A percentile compares a stretch with the other conserved stretches of the same genome.
These are phyloP conservation scores for Drechslerella dactyloides DNA, from an alignment of 2,329 filamentous ascomycete species.

Conservation along the genomic window DNA sequence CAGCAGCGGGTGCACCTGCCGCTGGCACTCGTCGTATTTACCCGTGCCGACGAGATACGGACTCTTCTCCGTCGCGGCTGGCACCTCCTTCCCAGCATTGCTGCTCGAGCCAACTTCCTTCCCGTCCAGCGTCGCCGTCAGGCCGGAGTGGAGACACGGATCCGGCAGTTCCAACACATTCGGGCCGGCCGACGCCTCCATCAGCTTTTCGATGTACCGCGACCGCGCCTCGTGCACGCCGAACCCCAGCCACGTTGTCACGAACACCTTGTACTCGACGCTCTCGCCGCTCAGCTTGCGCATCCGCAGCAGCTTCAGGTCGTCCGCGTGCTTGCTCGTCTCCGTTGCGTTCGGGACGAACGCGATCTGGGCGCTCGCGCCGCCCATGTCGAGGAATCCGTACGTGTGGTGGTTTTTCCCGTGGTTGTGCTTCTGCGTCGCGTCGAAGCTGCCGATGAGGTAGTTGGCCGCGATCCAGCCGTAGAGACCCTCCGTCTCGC, in stretches of 20 bases:
- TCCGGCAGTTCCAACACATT: conserved; percentile 76
- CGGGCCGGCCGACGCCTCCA: conserved; percentile 68
- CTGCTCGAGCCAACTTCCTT: conserved; percentile 58
- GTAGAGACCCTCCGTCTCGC: conserved; percentile 93
- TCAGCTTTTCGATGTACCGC: conserved; percentile 79
- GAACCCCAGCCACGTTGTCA: conserved; percentile 95
- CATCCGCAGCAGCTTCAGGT: conserved; percentile 83
- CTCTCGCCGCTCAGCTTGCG: conserved; percentile 79
- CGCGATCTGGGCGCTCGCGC: conserved; percentile 95
- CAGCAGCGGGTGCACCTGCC: conserved; percentile 80
- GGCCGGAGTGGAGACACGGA: conserved; percentile 82
- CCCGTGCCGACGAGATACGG: conserved; percentile 79
- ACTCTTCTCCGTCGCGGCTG: conserved; percentile 56
- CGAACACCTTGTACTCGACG: conserved; percentile 86
- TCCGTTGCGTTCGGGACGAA: conserved; percentile 95
- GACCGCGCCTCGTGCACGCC: conserved; percentile 92
- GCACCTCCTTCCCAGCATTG: conserved; percentile 55
- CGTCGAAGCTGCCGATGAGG: conserved; percentile 86
- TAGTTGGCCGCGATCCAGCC: conserved; percentile 99
- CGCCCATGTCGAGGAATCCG: conserved; percentile 97
- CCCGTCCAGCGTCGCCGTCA: conserved; percentile 77
- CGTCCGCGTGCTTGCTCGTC: conserved; percentile 83
- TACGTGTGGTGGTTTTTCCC: conserved; percentile 92
- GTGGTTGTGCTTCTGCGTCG: conserved; percentile 74
- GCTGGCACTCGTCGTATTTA: conserved; percentile 81